A percentile compares a stretch with the other conserved stretches of the same genome.
Conservation (phyloP, 2,329 filamentous ascomycete genomes). For the Alternaria infectoria region DNA sequence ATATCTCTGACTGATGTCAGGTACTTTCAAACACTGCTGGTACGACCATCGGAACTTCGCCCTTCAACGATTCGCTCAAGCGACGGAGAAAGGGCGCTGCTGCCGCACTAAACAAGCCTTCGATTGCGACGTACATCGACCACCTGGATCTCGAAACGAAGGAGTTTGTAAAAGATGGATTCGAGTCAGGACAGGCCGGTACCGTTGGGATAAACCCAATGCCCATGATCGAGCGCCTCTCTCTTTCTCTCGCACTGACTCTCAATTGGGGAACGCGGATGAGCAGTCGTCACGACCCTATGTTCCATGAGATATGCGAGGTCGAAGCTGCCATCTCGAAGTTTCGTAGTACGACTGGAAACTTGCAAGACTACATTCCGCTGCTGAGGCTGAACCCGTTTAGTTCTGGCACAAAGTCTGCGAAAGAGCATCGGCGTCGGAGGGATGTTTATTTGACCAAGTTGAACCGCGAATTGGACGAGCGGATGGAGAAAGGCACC, state of each 20-base stretch:
- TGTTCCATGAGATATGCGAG: constrained; percentile 69
- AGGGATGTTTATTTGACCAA: constrained; percentile 66
- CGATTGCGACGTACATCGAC: constrained; percentile 66
- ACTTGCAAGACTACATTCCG: constrained; percentile 68
- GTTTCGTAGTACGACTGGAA: constrained; percentile 66
- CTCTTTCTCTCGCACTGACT: constrained; percentile 67
- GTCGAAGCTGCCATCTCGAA: constrained; percentile 67
- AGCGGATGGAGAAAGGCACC: constrained; percentile 65
- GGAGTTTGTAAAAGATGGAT: constrained; percentile 67
- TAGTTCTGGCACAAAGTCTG: constrained; percentile 63
- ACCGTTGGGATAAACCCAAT: constrained; percentile 65
- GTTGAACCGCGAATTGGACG: constrained; percentile 65
- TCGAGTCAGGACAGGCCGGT: constrained; percentile 64
- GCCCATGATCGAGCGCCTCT: constrained; percentile 71
- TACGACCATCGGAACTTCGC: constrained; percentile 72
- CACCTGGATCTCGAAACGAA: constrained; percentile 69
- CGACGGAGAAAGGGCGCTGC: constrained; percentile 69
- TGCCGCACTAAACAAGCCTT: constrained; percentile 69
- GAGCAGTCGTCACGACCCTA: constrained; percentile 62
- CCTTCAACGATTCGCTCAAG: constrained; percentile 70
- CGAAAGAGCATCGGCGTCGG: constrained; percentile 65
- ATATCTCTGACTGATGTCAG: constrained; percentile 40
- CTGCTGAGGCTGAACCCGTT: constrained; percentile 67
- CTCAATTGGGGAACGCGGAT: constrained; percentile 71
- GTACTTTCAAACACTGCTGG: constrained; percentile 69